Percentiles rank a stretch among this genome's conserved stretches.
These are phyloP conservation scores for Coniferiporia weirii DNA, from an alignment of 1,284 basidiomycete genomes.

Conservation along the genomic window DNA sequence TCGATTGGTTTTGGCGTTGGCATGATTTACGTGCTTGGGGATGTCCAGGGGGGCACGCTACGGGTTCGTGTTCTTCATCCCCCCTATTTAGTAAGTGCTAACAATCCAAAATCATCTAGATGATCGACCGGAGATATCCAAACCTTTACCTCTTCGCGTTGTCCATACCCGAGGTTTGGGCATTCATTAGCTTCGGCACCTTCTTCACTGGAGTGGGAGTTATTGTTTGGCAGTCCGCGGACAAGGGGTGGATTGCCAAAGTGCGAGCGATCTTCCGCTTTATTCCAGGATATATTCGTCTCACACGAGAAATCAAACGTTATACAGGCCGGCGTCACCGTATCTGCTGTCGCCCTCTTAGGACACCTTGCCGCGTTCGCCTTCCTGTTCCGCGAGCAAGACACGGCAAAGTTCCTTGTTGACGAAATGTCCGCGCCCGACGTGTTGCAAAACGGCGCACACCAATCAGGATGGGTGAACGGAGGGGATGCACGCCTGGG, in stretches of 20 bases:
- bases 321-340: conserved; percentile 3
- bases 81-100: too few relatives aligned
- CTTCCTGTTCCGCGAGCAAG: conserved; percentile 14
- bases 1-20: conserved; percentile 15
- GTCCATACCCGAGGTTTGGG: conserved; percentile 15
- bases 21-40: conserved; percentile 13
- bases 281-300: neutral
- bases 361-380: conserved; percentile 12
- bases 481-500: neutral
- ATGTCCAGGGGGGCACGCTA: neutral
- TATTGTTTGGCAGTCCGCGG: conserved; percentile 11
- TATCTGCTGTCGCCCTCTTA: conserved; percentile 5
- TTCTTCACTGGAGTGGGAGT: conserved; percentile 13
- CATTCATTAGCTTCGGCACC: conserved; percentile 10
- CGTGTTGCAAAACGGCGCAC: neutral
- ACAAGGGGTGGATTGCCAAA: conserved; percentile 16
- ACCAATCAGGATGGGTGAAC: neutral
- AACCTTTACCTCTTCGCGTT: conserved; percentile 10
- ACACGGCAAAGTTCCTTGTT: conserved; percentile 7
- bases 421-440: neutral
- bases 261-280: neutral
- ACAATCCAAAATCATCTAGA: neutral
- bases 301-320: neutral
- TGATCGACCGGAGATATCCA: conserved; percentile 7
- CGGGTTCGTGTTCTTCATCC: neutral